A percentile compares a stretch with the other conserved stretches of the same genome.
Conservation (phyloP, 208 protist species). For the Leishmania mexicana region DNA sequence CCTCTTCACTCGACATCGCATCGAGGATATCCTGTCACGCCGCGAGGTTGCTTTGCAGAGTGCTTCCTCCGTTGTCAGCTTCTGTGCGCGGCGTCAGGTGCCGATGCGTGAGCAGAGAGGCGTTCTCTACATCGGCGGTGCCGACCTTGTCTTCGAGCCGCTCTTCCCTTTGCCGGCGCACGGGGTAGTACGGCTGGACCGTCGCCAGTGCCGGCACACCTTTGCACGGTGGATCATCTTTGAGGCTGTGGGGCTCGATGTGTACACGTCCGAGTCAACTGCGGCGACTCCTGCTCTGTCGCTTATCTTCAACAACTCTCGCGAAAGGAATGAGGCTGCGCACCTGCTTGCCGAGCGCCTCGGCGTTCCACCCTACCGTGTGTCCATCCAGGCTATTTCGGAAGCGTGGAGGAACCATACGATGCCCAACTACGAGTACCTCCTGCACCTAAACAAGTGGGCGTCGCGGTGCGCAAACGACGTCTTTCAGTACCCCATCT, state of each 20-base stretch:
- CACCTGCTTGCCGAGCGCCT: slow-evolving; percentile 23
- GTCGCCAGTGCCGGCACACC: slow-evolving; percentile 23
- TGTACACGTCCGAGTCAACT: slow-evolving; percentile 23
- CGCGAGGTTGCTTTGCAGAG: slow-evolving; percentile 24
- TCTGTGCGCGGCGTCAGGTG: slow-evolving; percentile 38
- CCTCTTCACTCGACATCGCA: slow-evolving; percentile 18
- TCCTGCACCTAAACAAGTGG: slow-evolving; percentile 57
- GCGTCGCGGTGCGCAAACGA: slow-evolving; percentile 50
- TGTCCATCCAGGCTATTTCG: slow-evolving; percentile 15
- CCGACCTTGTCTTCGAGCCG: slow-evolving; percentile 34
- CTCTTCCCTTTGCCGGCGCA: slow-evolving; percentile 29
- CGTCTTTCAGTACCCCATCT: slow-evolving; percentile 89
- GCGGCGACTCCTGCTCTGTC: slow-evolving; percentile 35
- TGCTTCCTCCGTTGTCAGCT: slow-evolving; percentile 20
- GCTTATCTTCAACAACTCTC: slow-evolving; percentile 28
- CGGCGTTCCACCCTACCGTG: slow-evolving; percentile 18
- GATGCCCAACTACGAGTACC: slow-evolving; percentile 65
- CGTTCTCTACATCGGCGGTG: slow-evolving; percentile 30
- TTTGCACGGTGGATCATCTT: slow-evolving; percentile 47
- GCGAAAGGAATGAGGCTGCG: slow-evolving; percentile 31
- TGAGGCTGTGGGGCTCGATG: slow-evolving; percentile 46
- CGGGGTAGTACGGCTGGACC: slow-evolving; percentile 6
- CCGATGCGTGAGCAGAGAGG: slow-evolving; percentile 58
- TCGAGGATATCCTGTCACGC: slow-evolving; percentile 21
- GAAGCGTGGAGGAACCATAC: slow-evolving; percentile 38